Base-by-base conservation (phyloP, 371 early-diverging fungal species). In the Mortierella sp. region DNA sequence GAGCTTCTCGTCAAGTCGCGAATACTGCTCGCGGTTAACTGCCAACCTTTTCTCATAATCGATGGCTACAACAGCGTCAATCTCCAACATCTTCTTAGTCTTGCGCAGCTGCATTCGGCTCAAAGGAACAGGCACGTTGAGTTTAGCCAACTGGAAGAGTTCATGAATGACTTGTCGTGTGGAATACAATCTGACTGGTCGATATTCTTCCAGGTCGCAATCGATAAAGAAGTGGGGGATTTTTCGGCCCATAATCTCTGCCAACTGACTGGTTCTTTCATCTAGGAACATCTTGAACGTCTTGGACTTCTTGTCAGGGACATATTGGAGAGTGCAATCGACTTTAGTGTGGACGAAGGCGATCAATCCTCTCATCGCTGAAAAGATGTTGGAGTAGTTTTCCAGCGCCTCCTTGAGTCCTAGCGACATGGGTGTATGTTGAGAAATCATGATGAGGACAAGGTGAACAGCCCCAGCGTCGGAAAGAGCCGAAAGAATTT, bases 321-420 rank as follows among this genome's bases (percentile, higher is more conserved):
- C 18, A 30, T 66, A 58, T 39, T 45, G 65, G 0, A 6, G 3
- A 12, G 30, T 35, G 43, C 32, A 32, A 1, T 37, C 54, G 11
- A 65, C 11, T 3, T 66, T 65, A 6, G 72, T 66, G 26, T 65
- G 60, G 30, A 66, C 72, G 26, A 72, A 22, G 1, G 66, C 66
- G 26, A 65, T 52, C 3, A 72, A 9, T 11, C 72, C 66, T 2
- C 18, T 11, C 66, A 72, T 66, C 6, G 51, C 45, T 16, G 60
- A 47, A 59, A 72, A 72, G 32, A 72, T 60, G 2, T 65, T 65
- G 16, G 26, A 30, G n/a, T 72, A 72, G 0, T 55, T 66, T 64
- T 14, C n/a, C 14, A 72, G 14, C 12, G 72, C 66, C 1, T 5
- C 24, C 28, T 52, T 30, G 28, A 65, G 54, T 5, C 62, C 62